Percentiles rank a stretch among this genome's conserved stretches.
Conservation (phyloP, 306 rosid species). For the Cucurbita argyrosperma region DNA sequence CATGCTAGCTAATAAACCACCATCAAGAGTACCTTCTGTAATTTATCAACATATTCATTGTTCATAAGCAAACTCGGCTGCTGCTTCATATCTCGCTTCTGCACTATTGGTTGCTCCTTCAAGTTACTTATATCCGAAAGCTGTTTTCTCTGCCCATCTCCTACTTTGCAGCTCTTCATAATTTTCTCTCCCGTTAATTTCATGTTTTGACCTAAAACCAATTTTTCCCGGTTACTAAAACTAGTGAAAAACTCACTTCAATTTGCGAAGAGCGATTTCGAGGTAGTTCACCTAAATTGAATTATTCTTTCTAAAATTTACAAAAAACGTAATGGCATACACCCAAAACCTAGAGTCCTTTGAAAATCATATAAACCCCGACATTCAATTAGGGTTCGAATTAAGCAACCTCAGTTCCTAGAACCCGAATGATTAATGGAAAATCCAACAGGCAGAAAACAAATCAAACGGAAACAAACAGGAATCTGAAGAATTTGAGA, state of each 20-base stretch:
- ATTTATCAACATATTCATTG: slow-evolving; percentile 25
- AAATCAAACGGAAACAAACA: background rate
- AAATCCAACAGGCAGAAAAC: background rate
- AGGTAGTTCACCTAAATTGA: background rate
- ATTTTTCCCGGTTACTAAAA: background rate
- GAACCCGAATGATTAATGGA: background rate
- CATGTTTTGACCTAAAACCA: slow-evolving; percentile 17
- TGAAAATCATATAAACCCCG: background rate
- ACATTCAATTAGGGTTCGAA: background rate
- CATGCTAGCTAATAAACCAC: background rate
- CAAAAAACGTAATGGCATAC: background rate
- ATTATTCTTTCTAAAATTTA: background rate
- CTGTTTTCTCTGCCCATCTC: slow-evolving; percentile 27
- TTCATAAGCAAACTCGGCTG: slow-evolving; percentile 15
- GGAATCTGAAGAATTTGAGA: background rate
- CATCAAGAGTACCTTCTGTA: slow-evolving; percentile 30
- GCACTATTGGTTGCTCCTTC: slow-evolving; percentile 16
- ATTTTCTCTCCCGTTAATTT: slow-evolving; percentile 20
- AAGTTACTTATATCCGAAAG: slow-evolving; percentile 67
- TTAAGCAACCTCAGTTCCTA: background rate
- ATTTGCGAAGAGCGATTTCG: background rate
- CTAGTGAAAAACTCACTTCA: background rate
- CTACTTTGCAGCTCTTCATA: slow-evolving; percentile 21
- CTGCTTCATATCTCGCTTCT: slow-evolving; percentile 19
- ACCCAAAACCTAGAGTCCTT: background rate